Conservation (phyloP, 257 asterid species). For the Petrea volubilis region DNA sequence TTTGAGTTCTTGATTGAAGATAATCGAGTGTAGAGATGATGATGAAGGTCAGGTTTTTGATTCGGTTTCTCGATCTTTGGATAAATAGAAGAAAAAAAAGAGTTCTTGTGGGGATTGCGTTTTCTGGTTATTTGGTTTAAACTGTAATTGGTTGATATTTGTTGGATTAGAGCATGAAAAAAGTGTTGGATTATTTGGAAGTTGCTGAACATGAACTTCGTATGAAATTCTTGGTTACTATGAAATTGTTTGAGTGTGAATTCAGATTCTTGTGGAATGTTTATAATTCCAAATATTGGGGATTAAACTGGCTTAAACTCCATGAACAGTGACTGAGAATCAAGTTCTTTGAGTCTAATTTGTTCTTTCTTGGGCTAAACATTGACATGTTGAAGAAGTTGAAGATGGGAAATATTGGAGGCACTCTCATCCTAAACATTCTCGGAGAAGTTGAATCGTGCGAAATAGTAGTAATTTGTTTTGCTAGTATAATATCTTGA, state of each 20-base stretch:
- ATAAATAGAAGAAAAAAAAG: background rate
- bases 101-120: background rate
- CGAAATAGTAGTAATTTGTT: too few species aligned
- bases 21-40: constrained; percentile 9
- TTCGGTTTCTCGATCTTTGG: constrained; percentile 4
- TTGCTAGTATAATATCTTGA: background rate
- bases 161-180: background rate
- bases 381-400: background rate
- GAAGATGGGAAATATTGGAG: background rate
- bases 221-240: constrained; percentile 14
- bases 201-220: background rate
- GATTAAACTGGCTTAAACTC: too few species aligned
- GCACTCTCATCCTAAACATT: background rate
- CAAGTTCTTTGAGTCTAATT: background rate
- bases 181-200: background rate
- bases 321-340: background rate
- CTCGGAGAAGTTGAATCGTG: background rate
- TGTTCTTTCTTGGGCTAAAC: background rate
- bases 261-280: background rate
- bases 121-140: background rate
- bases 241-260: background rate
- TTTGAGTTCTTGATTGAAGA: background rate
- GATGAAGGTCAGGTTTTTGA: constrained; percentile 1
- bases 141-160: background rate
- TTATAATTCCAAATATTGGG: background rate